phyloP scores from a whole-genome alignment of 345 rosid species.

The Moricandia arvensis region DNA sequence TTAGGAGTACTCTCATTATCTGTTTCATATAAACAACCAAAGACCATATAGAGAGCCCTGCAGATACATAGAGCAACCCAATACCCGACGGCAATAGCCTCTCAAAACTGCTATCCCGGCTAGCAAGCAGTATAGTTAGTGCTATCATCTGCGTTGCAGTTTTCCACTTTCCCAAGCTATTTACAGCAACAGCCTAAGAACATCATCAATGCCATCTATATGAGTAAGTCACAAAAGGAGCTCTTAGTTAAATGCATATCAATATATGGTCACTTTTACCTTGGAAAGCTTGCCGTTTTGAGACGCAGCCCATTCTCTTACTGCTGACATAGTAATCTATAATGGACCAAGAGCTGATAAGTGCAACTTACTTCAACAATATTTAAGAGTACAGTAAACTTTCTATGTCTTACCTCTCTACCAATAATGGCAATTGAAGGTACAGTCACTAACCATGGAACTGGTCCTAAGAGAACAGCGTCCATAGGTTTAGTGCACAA shows the following conservation, averaged over 20 bases:
- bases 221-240: not conserved
- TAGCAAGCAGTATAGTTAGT: conserved; percentile 78
- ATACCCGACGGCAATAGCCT: conserved; percentile 68
- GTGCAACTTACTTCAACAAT: not conserved
- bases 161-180: conserved; percentile 98
- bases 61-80: conserved; percentile 81
- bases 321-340: conserved; percentile 99
- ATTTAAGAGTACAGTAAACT: not conserved
- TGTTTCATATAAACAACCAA: conserved; percentile 81
- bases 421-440: conserved; percentile 91
- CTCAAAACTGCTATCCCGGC: conserved; percentile 75
- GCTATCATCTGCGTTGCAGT: conserved; percentile 98
- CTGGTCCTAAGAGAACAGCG: conserved; percentile 51
- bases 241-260: not conserved
- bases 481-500: conserved; percentile 78
- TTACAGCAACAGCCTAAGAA: conserved; percentile 93
- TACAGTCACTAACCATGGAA: conserved; percentile 80
- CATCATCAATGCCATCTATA: conserved; percentile 6
- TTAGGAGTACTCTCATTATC: conserved; percentile 67
- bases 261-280: conserved; percentile 44
- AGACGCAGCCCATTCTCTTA: conserved; percentile 99
- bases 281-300: conserved; percentile 73
- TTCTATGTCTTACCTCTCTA: conserved; percentile 70
- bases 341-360: not conserved
- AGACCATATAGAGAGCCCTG: conserved; percentile 92